phyloP scores from a whole-genome alignment of 768 basidiomycete species.

The Dioszegia aurantiaca region DNA sequence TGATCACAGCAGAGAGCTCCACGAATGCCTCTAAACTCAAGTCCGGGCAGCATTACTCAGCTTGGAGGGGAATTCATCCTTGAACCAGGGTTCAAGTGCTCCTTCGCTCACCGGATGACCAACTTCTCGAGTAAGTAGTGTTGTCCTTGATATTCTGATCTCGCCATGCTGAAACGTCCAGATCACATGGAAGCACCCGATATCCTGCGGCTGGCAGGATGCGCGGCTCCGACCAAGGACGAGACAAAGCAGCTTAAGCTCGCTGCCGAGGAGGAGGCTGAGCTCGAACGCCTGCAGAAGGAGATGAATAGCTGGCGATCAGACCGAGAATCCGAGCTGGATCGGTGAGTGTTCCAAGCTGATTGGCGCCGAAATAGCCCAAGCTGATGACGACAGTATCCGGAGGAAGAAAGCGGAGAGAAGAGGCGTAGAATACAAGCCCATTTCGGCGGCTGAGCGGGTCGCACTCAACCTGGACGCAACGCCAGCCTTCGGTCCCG shows the following conservation, averaged over 20 bases:
- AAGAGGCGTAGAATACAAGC: conserved; percentile 25
- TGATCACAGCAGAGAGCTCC: conserved; percentile 51
- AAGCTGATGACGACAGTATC: conserved; percentile 26
- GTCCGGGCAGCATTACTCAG: conserved; percentile 49
- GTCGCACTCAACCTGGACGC: conserved; percentile 7
- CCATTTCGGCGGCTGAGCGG: conserved; percentile 1
- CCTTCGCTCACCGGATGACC: conserved; percentile 52
- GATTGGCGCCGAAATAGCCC: not conserved
- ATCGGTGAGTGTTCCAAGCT: conserved; percentile 28
- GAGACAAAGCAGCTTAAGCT: conserved; percentile 30
- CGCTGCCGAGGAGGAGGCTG: conserved; percentile 33
- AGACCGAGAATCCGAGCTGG: conserved; percentile 33
- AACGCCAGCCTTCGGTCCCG: conserved; percentile 6
- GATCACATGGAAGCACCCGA: conserved; percentile 54
- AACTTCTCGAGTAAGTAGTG: conserved; percentile 44
- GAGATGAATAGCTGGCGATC: conserved; percentile 46
- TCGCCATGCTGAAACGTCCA: conserved; percentile 13
- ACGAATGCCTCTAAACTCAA: conserved; percentile 40
- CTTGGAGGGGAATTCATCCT: conserved; percentile 53
- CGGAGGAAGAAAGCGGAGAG: conserved; percentile 36
- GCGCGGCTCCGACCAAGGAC: conserved; percentile 26
- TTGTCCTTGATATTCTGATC: not conserved
- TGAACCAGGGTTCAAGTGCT: conserved; percentile 40
- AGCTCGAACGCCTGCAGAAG: conserved; percentile 35
- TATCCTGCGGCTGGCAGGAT: conserved; percentile 43